Conservation (phyloP, 768 basidiomycete genomes). For the Trametes maxima region DNA sequence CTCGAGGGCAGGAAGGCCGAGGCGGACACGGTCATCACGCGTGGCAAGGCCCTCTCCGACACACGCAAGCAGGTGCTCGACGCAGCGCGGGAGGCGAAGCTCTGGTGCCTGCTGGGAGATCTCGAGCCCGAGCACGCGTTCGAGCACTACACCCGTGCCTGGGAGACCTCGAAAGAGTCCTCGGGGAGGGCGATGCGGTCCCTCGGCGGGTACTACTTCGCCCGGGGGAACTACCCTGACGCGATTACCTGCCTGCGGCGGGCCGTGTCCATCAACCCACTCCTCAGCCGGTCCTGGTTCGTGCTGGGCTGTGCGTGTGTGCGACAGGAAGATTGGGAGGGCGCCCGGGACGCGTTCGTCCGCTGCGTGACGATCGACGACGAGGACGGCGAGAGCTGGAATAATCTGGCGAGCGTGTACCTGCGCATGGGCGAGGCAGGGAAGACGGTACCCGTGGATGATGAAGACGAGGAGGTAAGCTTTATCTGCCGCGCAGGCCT, state of each 20-base stretch:
- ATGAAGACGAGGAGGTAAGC: constrained; percentile 30
- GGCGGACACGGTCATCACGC: constrained; percentile 66
- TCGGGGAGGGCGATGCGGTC: constrained; percentile 93
- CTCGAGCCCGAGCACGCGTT: constrained; percentile 73
- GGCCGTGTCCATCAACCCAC: constrained; percentile 87
- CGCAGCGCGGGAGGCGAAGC: constrained; percentile 77
- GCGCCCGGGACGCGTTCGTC: constrained; percentile 79
- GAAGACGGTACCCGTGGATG: constrained; percentile 33
- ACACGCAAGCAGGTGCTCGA: constrained; percentile 53
- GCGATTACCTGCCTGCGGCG: constrained; percentile 67
- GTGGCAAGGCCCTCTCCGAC: constrained; percentile 54
- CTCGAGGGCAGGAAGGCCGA: constrained; percentile 85
- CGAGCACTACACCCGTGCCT: constrained; percentile 80
- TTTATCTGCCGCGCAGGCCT: background rate
- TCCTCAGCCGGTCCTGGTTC: constrained; percentile 91
- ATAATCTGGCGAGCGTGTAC: constrained; percentile 93
- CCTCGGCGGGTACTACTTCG: constrained; percentile 82
- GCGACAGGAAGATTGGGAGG: constrained; percentile 81
- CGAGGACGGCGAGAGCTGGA: constrained; percentile 98
- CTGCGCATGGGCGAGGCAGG: constrained; percentile 68
- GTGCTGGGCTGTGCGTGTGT: constrained; percentile 91
- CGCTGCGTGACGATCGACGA: constrained; percentile 91
- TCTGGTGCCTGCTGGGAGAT: constrained; percentile 96
- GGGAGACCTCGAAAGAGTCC: constrained; percentile 76
- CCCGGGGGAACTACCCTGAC: constrained; percentile 59